Base-by-base conservation (phyloP, 371 early-diverging fungal genomes). In the Haplosporangium sp. region DNA sequence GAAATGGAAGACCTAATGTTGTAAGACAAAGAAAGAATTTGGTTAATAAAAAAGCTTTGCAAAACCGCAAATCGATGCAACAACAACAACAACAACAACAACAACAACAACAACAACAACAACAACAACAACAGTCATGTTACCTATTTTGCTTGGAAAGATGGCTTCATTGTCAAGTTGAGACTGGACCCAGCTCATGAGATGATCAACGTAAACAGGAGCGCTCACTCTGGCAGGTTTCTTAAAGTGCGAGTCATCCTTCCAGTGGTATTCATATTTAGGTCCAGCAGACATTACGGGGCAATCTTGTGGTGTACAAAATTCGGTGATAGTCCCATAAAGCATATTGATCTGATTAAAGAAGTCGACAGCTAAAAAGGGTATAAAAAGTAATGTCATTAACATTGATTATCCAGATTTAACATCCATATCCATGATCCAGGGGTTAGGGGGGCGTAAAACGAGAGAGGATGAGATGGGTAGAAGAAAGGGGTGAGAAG, bases 271-370 rank as follows among this genome's bases (percentile, higher is more conserved):
- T 67, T 94, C 95, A 84, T 91, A 85, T 77, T 87, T 86, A 9
- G 89, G 82, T 52, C 97, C 96, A 10, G 96, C 97, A 15, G 93
- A 90, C 97, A 96, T 96, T 59, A 89, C 85, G 1, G 96, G 94
- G 74, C 97, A 96, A 15, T 86, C 85, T 58, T 89, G 87, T 20
- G 93, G 90, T 0, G 96, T 96, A 82, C 92, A 92, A 62, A 86
- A 88, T 81, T 96, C 94, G 47, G 93, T 90, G 63, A 96, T 89
- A 4, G 95, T 91, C 58, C 94, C 94, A 78, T 94, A 96, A 10
- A 96, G 84, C 90, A 96, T 89, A 85, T 95, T 96, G 71, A 94
- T 88, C 76, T 96, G 96, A 86, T 96, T 95, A 87, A 92, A 96
- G 79, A 96, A 96, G 84, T 96, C 97, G n/a, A 95, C 93, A 1